A percentile compares a stretch with the other conserved stretches of the same genome.
Evolutionary conservation across 176 grass and related monocot genomes (phyloP).

Genomic region (Carex littledalei): DNA sequence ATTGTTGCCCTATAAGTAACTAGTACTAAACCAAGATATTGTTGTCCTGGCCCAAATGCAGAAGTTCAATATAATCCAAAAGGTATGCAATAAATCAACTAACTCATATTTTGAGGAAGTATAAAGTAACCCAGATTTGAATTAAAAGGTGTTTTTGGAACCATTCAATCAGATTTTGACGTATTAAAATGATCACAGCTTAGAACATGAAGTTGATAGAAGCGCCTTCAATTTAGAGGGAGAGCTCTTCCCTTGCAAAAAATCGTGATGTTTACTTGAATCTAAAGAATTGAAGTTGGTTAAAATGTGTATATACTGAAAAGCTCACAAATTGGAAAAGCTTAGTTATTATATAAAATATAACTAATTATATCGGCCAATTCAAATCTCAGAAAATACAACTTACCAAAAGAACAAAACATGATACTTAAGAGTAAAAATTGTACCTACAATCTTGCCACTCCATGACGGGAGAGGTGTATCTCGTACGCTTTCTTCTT

Average conservation of each 20-base stretch:
- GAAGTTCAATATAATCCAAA: too few species aligned
- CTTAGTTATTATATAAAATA: not conserved
- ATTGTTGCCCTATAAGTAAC: too few species aligned
- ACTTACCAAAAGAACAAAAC: not conserved
- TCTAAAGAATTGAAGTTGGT: not conserved
- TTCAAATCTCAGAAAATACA: not conserved
- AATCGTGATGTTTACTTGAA: not conserved
- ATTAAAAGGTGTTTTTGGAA: not conserved
- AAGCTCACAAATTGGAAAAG: too few species aligned
- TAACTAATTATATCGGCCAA: not conserved
- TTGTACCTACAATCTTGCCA: conserved; percentile 44
- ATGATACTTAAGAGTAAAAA: not conserved
- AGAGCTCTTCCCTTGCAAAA: not conserved
- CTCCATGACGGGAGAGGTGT: conserved; percentile 28
- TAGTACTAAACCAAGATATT: too few species aligned
- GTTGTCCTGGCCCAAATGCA: too few species aligned
- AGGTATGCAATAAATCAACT: too few species aligned
- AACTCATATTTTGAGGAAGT: too few species aligned
- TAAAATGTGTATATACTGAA: too few species aligned
- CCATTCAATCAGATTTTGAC: not conserved
- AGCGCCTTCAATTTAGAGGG: not conserved
- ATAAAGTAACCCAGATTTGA: too few species aligned
- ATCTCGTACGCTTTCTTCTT: conserved; percentile 6
- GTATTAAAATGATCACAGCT: not conserved
- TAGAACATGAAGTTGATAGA: not conserved